Conservation (phyloP, 202 grass and related monocot species). For the Panicum hallii region DNA sequence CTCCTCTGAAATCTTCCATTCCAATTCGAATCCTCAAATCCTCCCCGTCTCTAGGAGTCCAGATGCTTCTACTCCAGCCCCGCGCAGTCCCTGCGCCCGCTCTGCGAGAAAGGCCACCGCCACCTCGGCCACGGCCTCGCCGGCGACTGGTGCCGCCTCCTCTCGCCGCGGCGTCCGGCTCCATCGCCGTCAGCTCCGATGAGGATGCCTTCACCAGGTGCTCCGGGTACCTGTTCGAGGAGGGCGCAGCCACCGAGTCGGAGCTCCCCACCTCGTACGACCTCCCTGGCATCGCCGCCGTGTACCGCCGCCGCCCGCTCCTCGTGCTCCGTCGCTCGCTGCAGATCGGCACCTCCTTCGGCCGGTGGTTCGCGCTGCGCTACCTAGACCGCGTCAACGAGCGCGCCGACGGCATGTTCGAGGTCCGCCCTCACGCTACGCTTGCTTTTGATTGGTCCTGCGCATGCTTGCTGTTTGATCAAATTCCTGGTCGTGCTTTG, state of each 20-base stretch:
- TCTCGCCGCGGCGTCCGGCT: conserved; percentile 35
- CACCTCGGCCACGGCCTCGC: conserved; percentile 26
- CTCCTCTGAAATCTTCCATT: not conserved
- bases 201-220: conserved; percentile 92
- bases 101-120: not conserved
- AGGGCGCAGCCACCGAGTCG: conserved; percentile 57
- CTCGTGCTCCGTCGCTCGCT: conserved; percentile 80
- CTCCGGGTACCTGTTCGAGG: conserved; percentile 86
- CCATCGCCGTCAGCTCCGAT: conserved; percentile 34
- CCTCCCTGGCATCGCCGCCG: conserved; percentile 54
- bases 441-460: not conserved
- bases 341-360: conserved; percentile 77
- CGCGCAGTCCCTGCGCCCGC: conserved; percentile 9
- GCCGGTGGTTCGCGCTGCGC: conserved; percentile 77
- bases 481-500: conserved; percentile 6
- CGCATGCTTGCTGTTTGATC: conserved; percentile 34
- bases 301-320: conserved; percentile 84
- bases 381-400: conserved; percentile 74
- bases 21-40: conserved; percentile 14
- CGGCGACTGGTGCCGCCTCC: conserved; percentile 10
- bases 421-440: conserved; percentile 40
- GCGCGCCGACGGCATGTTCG: conserved; percentile 80
- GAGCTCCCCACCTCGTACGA: conserved; percentile 69
- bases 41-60: conserved; percentile 16
- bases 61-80: conserved; percentile 54